Percentiles rank a stretch among this genome's conserved stretches.
phyloP scores from a whole-genome alignment of 352 stramenopile species.

The Globisporangium nunn region DNA sequence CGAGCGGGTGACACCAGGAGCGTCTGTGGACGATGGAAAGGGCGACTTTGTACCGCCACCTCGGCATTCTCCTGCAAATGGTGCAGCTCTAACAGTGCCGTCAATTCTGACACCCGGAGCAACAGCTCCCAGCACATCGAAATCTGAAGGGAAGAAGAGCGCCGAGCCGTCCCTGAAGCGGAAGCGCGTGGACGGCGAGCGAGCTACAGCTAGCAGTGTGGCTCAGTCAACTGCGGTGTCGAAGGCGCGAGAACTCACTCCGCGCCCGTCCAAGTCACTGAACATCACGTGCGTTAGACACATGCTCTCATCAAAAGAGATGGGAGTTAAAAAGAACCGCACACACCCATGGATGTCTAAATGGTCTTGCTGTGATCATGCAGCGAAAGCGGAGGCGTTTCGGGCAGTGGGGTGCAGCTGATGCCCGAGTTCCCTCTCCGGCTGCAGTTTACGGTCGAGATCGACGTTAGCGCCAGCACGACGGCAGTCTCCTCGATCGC shows the following conservation, averaged over 20 bases:
- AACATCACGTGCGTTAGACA: slow-evolving; percentile 39
- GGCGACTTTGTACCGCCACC: not conserved
- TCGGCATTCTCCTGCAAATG: not conserved
- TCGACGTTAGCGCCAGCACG: slow-evolving; percentile 19
- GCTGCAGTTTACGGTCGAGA: slow-evolving; percentile 58
- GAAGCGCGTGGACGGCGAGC: slow-evolving; percentile 51
- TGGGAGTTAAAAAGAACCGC: too few species aligned
- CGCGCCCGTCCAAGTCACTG: slow-evolving; percentile 42
- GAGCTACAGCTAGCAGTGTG: slow-evolving; percentile 9
- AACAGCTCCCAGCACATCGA: slow-evolving; percentile 9
- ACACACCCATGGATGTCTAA: not conserved
- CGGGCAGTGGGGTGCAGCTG: slow-evolving; percentile 24
- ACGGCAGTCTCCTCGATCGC: not conserved
- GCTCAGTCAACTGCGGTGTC: slow-evolving; percentile 20
- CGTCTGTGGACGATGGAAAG: not conserved
- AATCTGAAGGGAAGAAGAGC: slow-evolving; percentile 28
- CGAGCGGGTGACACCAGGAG: slow-evolving; percentile 7
- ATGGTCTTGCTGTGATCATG: not conserved
- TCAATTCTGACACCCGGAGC: slow-evolving; percentile 2
- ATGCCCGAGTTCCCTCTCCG: slow-evolving; percentile 53
- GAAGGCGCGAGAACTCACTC: slow-evolving; percentile 58
- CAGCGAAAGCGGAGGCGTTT: slow-evolving; percentile 14
- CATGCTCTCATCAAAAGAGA: too few species aligned
- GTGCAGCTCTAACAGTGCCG: not conserved
- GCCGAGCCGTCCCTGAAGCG: slow-evolving; percentile 43